phyloP scores from a whole-genome alignment of 805 yeast genomes.

The Schwanniomyces occidentalis region DNA sequence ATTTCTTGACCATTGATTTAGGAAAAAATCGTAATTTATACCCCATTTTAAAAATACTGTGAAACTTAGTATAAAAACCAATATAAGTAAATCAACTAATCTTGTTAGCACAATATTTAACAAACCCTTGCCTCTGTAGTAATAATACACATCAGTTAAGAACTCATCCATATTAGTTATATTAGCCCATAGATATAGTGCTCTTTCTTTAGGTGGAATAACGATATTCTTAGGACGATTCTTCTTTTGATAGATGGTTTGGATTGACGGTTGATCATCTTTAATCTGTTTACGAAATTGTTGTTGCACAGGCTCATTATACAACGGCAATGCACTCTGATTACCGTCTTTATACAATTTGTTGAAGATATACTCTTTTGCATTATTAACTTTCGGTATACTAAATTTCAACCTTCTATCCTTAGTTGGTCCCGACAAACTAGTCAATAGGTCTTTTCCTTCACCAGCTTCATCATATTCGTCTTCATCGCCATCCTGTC shows the following conservation, averaged over 20 bases:
- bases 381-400: conserved; percentile 9
- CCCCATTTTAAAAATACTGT: conserved; percentile 82
- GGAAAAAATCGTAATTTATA: conserved; percentile 54
- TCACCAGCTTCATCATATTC: conserved; percentile 1
- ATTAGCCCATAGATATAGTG: conserved; percentile 96
- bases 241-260: conserved; percentile 11
- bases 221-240: conserved; percentile 15
- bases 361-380: conserved; percentile 7
- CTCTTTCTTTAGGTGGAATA: conserved; percentile 62
- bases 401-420: conserved; percentile 12
- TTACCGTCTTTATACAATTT: conserved; percentile 3
- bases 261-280: conserved; percentile 11
- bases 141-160: conserved; percentile 76
- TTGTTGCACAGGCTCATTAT: conserved; percentile 12
- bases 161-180: conserved; percentile 89
- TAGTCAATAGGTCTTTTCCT: conserved; percentile 2
- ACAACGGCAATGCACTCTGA: conserved; percentile 15
- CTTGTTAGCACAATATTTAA: conserved; percentile 72
- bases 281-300: conserved; percentile 8
- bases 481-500: neutral
- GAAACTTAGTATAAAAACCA: conserved; percentile 77
- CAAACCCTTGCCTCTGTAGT: conserved; percentile 84
- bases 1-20: conserved; percentile 23
- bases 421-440: conserved; percentile 4
- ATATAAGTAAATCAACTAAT: conserved; percentile 65